Conservation (phyloP, 352 stramenopile species). For the Elongisporangium senticosum region DNA sequence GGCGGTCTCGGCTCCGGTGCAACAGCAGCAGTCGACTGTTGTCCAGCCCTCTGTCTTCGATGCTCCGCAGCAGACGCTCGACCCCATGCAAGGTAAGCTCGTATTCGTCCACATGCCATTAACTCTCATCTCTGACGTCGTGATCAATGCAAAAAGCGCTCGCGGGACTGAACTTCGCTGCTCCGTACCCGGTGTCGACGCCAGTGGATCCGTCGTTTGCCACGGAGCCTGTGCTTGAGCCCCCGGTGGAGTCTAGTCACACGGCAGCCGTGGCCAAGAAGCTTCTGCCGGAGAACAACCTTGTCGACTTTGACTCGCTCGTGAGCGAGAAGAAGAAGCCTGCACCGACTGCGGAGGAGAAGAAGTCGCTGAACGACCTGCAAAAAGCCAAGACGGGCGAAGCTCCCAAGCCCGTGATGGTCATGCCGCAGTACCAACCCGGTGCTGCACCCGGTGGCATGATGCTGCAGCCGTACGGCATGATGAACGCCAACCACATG, state of each 20-base stretch:
- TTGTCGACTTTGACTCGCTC: slow-evolving; percentile 53
- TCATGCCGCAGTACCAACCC: slow-evolving; percentile 26
- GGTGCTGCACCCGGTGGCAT: slow-evolving; percentile 21
- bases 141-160: slow-evolving; percentile 23
- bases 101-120: background rate
- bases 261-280: slow-evolving; percentile 25
- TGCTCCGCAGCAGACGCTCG: slow-evolving; percentile 7
- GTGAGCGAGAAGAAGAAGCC: slow-evolving; percentile 43
- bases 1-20: slow-evolving; percentile 3
- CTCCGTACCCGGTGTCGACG: slow-evolving; percentile 3
- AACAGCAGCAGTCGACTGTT: slow-evolving; percentile 7
- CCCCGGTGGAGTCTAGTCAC: slow-evolving; percentile 3
- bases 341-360: slow-evolving; percentile 22
- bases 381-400: slow-evolving; percentile 33
- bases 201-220: slow-evolving; percentile 8
- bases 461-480: slow-evolving; percentile 22
- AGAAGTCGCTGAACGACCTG: slow-evolving; percentile 54
- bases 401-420: slow-evolving; percentile 35
- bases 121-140: background rate
- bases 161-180: slow-evolving; percentile 41
- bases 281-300: slow-evolving; percentile 59
- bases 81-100: slow-evolving; percentile 28
- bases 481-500: slow-evolving; percentile 22
- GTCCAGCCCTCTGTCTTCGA: slow-evolving; percentile 38
- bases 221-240: slow-evolving; percentile 8